Base-by-base conservation (phyloP, 129 eudicot genomes). In the Apium graveolens region DNA sequence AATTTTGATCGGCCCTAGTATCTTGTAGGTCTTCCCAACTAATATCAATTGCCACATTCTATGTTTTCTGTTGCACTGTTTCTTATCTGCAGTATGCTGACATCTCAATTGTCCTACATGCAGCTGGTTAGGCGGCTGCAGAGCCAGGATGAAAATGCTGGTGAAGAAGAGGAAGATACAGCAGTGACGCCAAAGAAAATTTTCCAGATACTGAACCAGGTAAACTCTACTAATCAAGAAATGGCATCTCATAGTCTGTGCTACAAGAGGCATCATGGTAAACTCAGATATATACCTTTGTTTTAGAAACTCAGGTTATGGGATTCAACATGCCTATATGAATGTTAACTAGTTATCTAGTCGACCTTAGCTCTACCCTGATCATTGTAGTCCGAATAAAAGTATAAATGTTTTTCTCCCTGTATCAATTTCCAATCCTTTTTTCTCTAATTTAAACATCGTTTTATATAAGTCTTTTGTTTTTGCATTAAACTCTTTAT, bases 51-150 rank as follows among this genome's bases (percentile, higher is more conserved):
- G 16, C 77, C 34, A 17, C n/a, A 0, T 44, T 48, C 20, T 38
- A 8, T 27, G 27, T 45, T 26, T 32, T 42, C 26, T 77, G 53
- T 70, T 21, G 43, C 17, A 7, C 51, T 66, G 21, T 45, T 65
- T 78, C 35, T 35, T 73, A 76, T 42, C 65, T 69, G 65, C 29
- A 70, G 55, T 42, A 5, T 44, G 49, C n/a, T 74, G 39, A 44
- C 38, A 73, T 43, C 41, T n/a, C 20, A 14, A 44, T 43, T 74
- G 2, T 44, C 43, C 39, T 41, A 29, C 38, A 21, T 85, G 73
- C 86, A 95, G 99, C 82, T 95, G 92, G 89, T 95, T 45, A 89
- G 99, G 78, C 90, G 90, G 75, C 87, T 95, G 73, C 92, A 91
- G 82, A 80, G 84, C 84, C 96, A 77, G 76, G 91, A 91, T 51